Conservation (phyloP, 2,329 filamentous ascomycete species). For the Aspergillus novofumigatus region DNA sequence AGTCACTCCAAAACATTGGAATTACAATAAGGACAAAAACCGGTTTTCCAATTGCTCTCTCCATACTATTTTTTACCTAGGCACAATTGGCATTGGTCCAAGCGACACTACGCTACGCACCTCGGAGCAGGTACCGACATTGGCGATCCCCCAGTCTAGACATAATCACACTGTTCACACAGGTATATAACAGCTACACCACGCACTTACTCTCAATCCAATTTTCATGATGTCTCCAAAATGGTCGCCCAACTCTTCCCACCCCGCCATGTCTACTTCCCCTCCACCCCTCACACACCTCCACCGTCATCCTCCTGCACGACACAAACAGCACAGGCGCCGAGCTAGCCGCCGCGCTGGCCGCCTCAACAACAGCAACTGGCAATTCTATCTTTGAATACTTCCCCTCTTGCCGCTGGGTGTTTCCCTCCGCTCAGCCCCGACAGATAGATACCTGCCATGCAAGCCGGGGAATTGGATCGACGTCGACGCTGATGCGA, state of each 20-base stretch:
- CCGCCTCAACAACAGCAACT: background rate
- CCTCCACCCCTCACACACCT: background rate
- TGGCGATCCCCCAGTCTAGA: no score
- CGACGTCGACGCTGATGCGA: background rate
- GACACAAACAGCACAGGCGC: background rate
- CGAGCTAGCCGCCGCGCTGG: background rate
- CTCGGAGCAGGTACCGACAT: no score
- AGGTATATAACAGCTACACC: no score
- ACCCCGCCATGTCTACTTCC: slow-evolving; percentile 3
- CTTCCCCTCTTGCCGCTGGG: slow-evolving; percentile 1
- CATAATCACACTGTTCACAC: no score
- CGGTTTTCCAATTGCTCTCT: no score
- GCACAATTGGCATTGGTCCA: no score
- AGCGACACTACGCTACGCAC: no score
- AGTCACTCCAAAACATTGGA: no score
- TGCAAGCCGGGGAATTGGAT: background rate
- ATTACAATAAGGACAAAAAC: no score
- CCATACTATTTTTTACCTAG: no score
- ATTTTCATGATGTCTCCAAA: background rate
- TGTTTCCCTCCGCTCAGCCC: slow-evolving; percentile 1
- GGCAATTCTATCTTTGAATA: background rate
- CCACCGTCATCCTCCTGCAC: slow-evolving; percentile 1
- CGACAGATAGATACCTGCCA: background rate
- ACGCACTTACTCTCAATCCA: no score
- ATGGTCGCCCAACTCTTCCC: slow-evolving; percentile 1